Base-by-base conservation (phyloP, 352 stramenopile species). In the Phytophthora ohioensis region DNA sequence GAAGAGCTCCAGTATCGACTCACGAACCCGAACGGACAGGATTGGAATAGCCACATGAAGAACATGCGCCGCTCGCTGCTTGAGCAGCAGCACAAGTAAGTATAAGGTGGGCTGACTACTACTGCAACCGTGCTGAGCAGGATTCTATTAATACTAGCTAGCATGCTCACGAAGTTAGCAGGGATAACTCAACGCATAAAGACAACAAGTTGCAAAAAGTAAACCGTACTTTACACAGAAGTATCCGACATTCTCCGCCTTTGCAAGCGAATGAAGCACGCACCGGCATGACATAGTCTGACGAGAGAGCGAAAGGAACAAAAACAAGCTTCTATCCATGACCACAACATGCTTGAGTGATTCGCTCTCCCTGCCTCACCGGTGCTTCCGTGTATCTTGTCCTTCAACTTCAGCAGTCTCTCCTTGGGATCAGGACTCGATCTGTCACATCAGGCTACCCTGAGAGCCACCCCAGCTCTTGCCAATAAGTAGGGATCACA, bases 1-100 rank as follows among this genome's bases (percentile, higher is more conserved):
- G 91, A 97, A 55, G 91, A 97, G 70, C 82, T 97, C 42, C 87
- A 97, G 76, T 97, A 93, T 58, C 88, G 91, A 32, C 78, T 97
- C 11, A 92, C 82, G 58, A 91, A 84, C 54, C 72, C 80, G 11
- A 87, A 90, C 41, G 84, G 82, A 15, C 82, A 84, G 9, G 86
- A 93, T 36, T 95, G 88, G 88, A 94, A 92, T 65, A 79, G 81
- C 48, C 83, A 94, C 76, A 92, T 94, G 85, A 92, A 91, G 72
- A 72, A 75, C 49, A 92, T 92, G 85, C 84, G 87, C 4, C 85
- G 87, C 57, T 82, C 69, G 12, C 68, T 94, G 30, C 66, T 94
- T 53, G 84, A 92, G 21, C 74, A 88, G 21, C 74, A 88, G 65
- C 60, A 84, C 46, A 73, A 80, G 70, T 82, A 78, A 75, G 21